These are phyloP conservation scores for Termitomyces eurrhizus DNA, from an alignment of 768 basidiomycete genomes.

Conservation along the genomic window DNA sequence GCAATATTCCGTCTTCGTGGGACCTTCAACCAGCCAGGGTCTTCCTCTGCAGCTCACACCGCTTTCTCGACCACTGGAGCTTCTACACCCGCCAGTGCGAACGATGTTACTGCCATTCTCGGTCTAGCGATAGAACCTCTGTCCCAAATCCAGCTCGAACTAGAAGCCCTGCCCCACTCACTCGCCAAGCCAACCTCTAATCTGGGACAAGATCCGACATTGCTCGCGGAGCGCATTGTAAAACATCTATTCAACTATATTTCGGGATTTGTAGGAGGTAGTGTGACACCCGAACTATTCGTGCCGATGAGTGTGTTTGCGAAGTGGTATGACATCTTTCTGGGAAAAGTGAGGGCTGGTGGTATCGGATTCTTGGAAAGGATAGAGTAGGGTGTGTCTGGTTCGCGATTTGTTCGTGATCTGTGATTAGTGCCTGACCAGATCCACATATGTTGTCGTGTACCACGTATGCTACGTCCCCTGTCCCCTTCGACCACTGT, in stretches of 20 bases:
- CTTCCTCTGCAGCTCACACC: slow-evolving; percentile 31
- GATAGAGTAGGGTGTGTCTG: not conserved
- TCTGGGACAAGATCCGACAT: slow-evolving; percentile 40
- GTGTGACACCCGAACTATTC: slow-evolving; percentile 44
- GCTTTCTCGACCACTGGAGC: slow-evolving; percentile 31
- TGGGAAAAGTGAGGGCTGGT: slow-evolving; percentile 52
- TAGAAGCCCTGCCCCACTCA: slow-evolving; percentile 41
- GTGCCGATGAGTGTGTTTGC: slow-evolving; percentile 61
- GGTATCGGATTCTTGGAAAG: slow-evolving; percentile 10
- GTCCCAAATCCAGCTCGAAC: slow-evolving; percentile 52
- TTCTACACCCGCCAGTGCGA: slow-evolving; percentile 27
- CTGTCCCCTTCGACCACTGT: no score
- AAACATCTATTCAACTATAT: slow-evolving; percentile 76
- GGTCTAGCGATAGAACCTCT: slow-evolving; percentile 82
- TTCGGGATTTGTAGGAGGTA: slow-evolving; percentile 54
- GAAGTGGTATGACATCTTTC: slow-evolving; percentile 71
- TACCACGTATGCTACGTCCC: no score
- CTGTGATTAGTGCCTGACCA: not conserved
- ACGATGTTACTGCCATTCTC: slow-evolving; percentile 65
- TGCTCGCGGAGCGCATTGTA: slow-evolving; percentile 65
- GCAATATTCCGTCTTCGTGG: slow-evolving; percentile 83
- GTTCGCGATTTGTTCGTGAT: not conserved
- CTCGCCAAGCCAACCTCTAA: slow-evolving; percentile 19
- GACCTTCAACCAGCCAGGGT: slow-evolving; percentile 41
- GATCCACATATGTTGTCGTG: no score